Percentiles rank a stretch among this genome's conserved stretches.
Conservation (phyloP, 2,329 filamentous ascomycete species). For the Sporothrix schenckii region DNA sequence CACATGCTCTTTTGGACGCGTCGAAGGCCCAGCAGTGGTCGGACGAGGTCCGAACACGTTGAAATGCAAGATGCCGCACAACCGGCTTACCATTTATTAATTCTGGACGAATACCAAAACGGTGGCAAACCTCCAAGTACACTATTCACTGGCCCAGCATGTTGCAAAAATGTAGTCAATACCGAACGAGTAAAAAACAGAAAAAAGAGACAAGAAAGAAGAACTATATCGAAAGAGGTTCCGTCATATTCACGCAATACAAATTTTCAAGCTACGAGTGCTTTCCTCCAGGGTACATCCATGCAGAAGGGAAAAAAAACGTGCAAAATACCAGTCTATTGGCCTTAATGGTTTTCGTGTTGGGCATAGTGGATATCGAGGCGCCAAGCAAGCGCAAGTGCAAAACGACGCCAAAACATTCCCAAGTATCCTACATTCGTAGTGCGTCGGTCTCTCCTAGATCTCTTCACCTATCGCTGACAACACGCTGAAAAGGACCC, state of each 20-base stretch:
- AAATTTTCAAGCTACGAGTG: neutral
- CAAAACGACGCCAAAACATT: too few species aligned
- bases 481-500: too few species aligned
- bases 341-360: neutral
- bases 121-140: neutral
- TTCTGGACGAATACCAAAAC: neutral
- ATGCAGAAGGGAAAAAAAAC: neutral
- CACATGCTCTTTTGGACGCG: neutral
- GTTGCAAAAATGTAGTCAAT: too few species aligned
- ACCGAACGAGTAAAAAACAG: neutral
- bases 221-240: neutral
- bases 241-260: neutral
- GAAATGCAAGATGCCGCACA: too few species aligned
- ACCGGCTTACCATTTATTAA: too few species aligned
- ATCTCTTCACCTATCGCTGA: too few species aligned
- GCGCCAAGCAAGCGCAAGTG: neutral
- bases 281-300: neutral
- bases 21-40: neutral
- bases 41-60: conserved; percentile 18
- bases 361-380: neutral
- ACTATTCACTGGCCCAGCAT: neutral
- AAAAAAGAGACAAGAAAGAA: neutral
- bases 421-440: too few species aligned
- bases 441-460: too few species aligned
- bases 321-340: neutral